Percentiles rank a stretch among this genome's conserved stretches.
phyloP scores from a whole-genome alignment of 225 moss, liverwort and hornwort genomes.

The Polytrichum formosum region DNA sequence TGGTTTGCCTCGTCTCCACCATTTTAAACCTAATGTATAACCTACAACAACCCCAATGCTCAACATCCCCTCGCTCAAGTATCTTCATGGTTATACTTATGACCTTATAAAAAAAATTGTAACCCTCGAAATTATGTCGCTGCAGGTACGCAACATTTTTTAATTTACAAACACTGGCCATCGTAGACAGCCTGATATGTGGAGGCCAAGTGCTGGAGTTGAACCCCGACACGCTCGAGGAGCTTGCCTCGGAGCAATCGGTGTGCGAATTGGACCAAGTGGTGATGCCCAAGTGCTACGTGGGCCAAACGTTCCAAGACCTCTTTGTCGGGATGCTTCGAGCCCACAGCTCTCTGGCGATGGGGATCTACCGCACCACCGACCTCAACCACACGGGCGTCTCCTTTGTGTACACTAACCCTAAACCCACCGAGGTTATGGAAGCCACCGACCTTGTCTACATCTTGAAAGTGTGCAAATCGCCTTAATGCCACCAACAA shows the following conservation, averaged over 20 bases:
- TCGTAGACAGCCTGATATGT: slow-evolving; percentile 49
- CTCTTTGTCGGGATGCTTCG: slow-evolving; percentile 44
- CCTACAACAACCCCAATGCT: too few relatives aligned
- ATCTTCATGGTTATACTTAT: background rate
- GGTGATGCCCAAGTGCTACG: slow-evolving; percentile 42
- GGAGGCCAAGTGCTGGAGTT: slow-evolving; percentile 35
- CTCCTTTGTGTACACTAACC: slow-evolving; percentile 58
- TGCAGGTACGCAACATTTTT: slow-evolving; percentile 58
- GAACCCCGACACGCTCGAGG: slow-evolving; percentile 15
- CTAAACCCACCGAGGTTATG: slow-evolving; percentile 32
- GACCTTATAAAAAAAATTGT: background rate
- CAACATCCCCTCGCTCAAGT: too few relatives aligned
- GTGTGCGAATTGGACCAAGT: slow-evolving; percentile 39
- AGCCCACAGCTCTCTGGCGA: slow-evolving; percentile 33
- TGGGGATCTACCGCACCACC: slow-evolving; percentile 48
- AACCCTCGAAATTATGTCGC: background rate
- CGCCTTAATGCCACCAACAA: background rate
- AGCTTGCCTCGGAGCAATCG: slow-evolving; percentile 4
- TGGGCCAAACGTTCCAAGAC: slow-evolving; percentile 28
- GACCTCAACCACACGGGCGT: slow-evolving; percentile 28
- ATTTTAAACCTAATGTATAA: too few relatives aligned
- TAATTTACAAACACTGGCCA: slow-evolving; percentile 39
- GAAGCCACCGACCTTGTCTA: slow-evolving; percentile 45
- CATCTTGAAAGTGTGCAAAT: slow-evolving; percentile 11
- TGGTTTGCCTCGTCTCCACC: too few relatives aligned